These are phyloP conservation scores for Aspergillus sp. DNA, from an alignment of 2,329 filamentous ascomycete species.

Conservation along the genomic window DNA sequence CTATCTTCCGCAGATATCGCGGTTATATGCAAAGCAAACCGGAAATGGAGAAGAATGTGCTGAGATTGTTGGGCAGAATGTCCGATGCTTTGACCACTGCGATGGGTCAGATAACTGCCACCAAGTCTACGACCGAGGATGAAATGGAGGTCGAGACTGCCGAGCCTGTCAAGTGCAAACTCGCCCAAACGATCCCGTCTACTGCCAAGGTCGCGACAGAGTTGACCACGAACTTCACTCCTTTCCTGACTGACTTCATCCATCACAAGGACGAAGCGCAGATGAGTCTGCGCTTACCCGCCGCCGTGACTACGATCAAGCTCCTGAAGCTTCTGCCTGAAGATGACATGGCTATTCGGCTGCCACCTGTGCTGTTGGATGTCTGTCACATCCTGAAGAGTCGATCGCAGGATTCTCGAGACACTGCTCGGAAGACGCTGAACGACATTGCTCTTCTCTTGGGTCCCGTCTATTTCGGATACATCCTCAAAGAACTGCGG, in stretches of 20 bases:
- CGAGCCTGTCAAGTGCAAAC: slow-evolving; percentile 36
- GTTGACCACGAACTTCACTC: slow-evolving; percentile 71
- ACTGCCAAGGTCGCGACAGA: slow-evolving; percentile 68
- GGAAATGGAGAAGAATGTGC: slow-evolving; percentile 80
- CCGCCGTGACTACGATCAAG: slow-evolving; percentile 86
- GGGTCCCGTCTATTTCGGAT: slow-evolving; percentile 80
- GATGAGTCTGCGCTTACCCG: slow-evolving; percentile 87
- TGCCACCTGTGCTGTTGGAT: slow-evolving; percentile 84
- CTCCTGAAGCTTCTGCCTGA: slow-evolving; percentile 76
- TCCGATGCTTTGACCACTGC: slow-evolving; percentile 71
- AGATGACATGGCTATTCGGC: slow-evolving; percentile 67
- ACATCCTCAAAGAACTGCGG: slow-evolving; percentile 87
- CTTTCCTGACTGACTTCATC: slow-evolving; percentile 77
- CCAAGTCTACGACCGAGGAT: slow-evolving; percentile 18
- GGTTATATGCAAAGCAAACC: slow-evolving; percentile 77
- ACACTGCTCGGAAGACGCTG: slow-evolving; percentile 86
- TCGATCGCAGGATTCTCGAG: slow-evolving; percentile 81
- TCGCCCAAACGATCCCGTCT: slow-evolving; percentile 67
- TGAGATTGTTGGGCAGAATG: slow-evolving; percentile 76
- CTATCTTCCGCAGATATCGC: slow-evolving; percentile 79
- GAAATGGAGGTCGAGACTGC: slow-evolving; percentile 29
- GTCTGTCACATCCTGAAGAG: slow-evolving; percentile 91
- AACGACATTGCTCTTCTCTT: slow-evolving; percentile 78
- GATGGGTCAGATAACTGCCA: slow-evolving; percentile 32
- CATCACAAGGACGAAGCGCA: slow-evolving; percentile 94